These are phyloP conservation scores for Chlorokybus atmophyticus DNA, from an alignment of 139 green algal genomes.

Conservation along the genomic window DNA sequence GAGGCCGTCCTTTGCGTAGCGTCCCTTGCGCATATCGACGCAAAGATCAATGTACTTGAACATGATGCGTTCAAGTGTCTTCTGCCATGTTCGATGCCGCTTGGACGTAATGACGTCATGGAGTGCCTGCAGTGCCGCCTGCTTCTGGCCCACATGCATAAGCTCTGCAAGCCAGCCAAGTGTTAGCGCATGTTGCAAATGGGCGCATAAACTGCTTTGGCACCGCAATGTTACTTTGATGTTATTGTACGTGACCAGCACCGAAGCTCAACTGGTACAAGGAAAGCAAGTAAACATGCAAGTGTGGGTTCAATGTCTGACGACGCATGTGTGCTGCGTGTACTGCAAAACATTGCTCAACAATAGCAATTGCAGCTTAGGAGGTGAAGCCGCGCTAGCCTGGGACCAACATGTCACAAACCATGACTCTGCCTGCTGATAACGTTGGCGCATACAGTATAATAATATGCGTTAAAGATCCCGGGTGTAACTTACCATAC, in stretches of 20 bases:
- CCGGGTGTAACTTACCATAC: too few relatives aligned
- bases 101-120: slow-evolving; percentile 95
- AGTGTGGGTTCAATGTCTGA: background rate
- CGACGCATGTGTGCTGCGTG: background rate
- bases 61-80: slow-evolving; percentile 87
- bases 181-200: background rate
- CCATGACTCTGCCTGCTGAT: too few relatives aligned
- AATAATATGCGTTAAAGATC: too few relatives aligned
- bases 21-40: slow-evolving; percentile 47
- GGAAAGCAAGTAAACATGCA: background rate
- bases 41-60: slow-evolving; percentile 74
- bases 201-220: background rate
- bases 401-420: too few relatives aligned
- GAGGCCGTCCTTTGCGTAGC: slow-evolving; percentile 92
- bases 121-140: slow-evolving; percentile 69
- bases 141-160: slow-evolving; percentile 72
- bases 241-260: background rate
- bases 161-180: slow-evolving; percentile 58
- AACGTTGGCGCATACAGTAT: too few relatives aligned
- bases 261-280: background rate
- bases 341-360: background rate
- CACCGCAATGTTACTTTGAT: background rate
- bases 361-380: too few relatives aligned
- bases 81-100: slow-evolving; percentile 86
- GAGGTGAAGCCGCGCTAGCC: too few relatives aligned